Evolutionary conservation across 1,284 basidiomycete genomes (phyloP).

Genomic region (Moesziomyces globuligerus): DNA sequence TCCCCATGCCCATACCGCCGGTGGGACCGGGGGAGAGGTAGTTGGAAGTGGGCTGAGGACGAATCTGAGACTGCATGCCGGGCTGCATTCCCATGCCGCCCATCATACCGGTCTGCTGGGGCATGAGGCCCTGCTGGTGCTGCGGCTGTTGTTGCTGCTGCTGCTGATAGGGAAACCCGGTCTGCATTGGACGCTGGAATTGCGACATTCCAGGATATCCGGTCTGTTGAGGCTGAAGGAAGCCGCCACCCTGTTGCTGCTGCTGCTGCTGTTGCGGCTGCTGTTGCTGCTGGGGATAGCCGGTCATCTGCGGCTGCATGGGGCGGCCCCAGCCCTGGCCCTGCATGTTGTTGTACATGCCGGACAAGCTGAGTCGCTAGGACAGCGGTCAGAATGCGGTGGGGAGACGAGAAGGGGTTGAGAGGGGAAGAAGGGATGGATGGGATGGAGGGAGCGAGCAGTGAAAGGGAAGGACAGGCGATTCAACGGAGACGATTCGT

Average conservation of each 20-base stretch:
- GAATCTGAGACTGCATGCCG: slow-evolving; percentile 8
- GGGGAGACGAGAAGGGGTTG: neutral
- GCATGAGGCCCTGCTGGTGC: slow-evolving; percentile 30
- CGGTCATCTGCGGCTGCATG: slow-evolving; percentile 54
- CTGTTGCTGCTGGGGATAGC: slow-evolving; percentile 53
- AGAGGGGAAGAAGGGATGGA: slow-evolving; percentile 4
- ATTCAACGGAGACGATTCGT: too few relatives aligned
- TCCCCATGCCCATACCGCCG: slow-evolving; percentile 22
- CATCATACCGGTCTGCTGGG: slow-evolving; percentile 43
- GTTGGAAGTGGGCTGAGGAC: slow-evolving; percentile 1
- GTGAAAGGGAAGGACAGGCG: slow-evolving; percentile 2
- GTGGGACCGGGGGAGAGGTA: slow-evolving; percentile 11
- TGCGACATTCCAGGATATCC: slow-evolving; percentile 51
- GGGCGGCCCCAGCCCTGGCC: slow-evolving; percentile 55
- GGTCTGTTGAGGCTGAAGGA: slow-evolving; percentile 53
- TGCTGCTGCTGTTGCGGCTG: slow-evolving; percentile 50
- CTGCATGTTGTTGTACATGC: slow-evolving; percentile 60
- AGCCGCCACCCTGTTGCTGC: slow-evolving; percentile 49
- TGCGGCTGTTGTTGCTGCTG: slow-evolving; percentile 40
- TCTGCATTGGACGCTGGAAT: slow-evolving; percentile 55
- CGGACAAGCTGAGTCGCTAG: slow-evolving; percentile 1
- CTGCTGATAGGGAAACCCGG: slow-evolving; percentile 39
- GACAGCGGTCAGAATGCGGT: neutral
- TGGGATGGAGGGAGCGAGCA: neutral
- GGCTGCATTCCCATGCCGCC: slow-evolving; percentile 51